These are phyloP conservation scores for Phialophora verrucosa DNA, from an alignment of 2,329 filamentous ascomycete genomes.

Conservation along the genomic window DNA sequence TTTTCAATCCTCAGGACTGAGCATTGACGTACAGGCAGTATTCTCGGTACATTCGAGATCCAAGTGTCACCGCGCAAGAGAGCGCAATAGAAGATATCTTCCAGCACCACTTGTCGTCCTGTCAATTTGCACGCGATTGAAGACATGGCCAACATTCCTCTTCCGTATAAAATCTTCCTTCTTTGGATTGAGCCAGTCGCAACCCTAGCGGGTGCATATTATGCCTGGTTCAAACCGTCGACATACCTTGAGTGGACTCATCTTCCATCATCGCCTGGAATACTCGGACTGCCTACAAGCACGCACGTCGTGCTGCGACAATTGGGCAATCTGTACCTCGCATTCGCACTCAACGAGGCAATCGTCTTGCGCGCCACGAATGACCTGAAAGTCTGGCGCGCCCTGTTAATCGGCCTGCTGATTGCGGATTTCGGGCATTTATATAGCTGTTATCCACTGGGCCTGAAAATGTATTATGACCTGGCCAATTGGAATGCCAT, in stretches of 20 bases:
- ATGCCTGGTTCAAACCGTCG: conserved; percentile 57
- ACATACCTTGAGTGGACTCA: conserved; percentile 70
- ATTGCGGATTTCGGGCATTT: conserved; percentile 79
- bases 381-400: conserved; percentile 72
- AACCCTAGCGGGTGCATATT: conserved; percentile 60
- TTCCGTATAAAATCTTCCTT: conserved; percentile 73
- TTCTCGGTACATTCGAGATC: neutral
- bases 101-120: conserved; percentile 5
- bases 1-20: neutral
- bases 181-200: conserved; percentile 70
- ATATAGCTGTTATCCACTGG: conserved; percentile 67
- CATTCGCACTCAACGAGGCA: conserved; percentile 78
- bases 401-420: conserved; percentile 69
- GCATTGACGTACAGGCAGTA: neutral
- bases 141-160: conserved; percentile 59
- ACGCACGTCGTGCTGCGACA: conserved; percentile 74
- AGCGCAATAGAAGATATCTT: neutral
- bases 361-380: conserved; percentile 72
- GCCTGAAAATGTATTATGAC: conserved; percentile 68
- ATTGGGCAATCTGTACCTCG: conserved; percentile 77
- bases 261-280: conserved; percentile 55
- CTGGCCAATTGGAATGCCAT: conserved; percentile 68
- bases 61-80: neutral
- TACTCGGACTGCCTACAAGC: conserved; percentile 58
- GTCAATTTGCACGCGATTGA: conserved; percentile 14